phyloP scores from a whole-genome alignment of 2,329 filamentous ascomycete genomes.

The Capronia americana region DNA sequence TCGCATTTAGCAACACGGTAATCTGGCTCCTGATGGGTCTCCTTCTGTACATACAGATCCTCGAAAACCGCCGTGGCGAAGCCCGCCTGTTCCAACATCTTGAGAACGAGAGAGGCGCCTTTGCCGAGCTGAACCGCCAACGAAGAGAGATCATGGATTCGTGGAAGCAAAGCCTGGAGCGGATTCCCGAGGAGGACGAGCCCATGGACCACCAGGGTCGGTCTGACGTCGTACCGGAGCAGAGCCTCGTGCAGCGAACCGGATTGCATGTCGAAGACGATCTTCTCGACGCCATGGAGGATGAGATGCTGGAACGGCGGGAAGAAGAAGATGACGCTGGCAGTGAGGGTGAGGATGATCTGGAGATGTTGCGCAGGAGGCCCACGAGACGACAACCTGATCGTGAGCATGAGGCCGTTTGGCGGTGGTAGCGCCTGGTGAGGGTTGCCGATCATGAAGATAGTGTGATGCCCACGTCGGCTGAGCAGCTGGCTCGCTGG shows the following conservation, averaged over 20 bases:
- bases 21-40: slow-evolving; percentile 24
- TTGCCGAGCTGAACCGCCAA: neutral
- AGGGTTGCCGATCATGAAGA: neutral
- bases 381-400: neutral
- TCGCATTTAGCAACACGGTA: slow-evolving; percentile 25
- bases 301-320: neutral
- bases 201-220: slow-evolving; percentile 1
- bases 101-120: slow-evolving; percentile 1
- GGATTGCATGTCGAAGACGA: slow-evolving; percentile 1
- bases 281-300: slow-evolving; percentile 14
- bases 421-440: neutral
- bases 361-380: neutral
- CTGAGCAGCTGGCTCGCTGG: neutral
- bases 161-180: slow-evolving; percentile 2
- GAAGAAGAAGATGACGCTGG: neutral
- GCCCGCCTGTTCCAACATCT: slow-evolving; percentile 3
- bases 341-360: slow-evolving; percentile 1
- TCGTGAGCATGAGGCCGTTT: neutral
- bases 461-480: too few species aligned
- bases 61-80: slow-evolving; percentile 20
- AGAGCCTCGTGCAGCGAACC: too few species aligned
- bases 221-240: slow-evolving; percentile 3
- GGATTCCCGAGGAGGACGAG: slow-evolving; percentile 6
- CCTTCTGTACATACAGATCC: slow-evolving; percentile 18
- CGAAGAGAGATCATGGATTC: neutral